phyloP scores from a whole-genome alignment of 371 early-diverging fungal genomes.

The Blakeslea trispora region DNA sequence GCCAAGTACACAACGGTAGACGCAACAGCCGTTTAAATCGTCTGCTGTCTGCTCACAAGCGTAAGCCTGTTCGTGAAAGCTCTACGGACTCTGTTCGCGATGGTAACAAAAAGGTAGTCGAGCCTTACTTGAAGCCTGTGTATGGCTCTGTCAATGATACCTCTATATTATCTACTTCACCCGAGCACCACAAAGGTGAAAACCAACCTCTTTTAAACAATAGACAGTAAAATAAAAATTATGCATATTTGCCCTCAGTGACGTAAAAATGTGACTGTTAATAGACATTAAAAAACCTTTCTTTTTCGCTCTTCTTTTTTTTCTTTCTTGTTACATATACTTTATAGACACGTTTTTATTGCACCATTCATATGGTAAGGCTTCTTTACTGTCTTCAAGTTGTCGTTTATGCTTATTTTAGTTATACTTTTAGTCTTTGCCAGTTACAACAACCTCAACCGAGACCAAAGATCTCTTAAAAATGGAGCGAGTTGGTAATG shows the following conservation, averaged over 20 bases:
- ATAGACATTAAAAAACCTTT: too few relatives aligned
- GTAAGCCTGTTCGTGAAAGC: constrained; percentile 18
- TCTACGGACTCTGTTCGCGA: constrained; percentile 12
- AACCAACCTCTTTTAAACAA: constrained; percentile 24
- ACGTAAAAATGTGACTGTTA: too few relatives aligned
- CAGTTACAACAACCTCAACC: constrained; percentile 41
- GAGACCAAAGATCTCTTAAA: constrained; percentile 63
- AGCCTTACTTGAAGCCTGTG: constrained; percentile 27
- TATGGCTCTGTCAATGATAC: constrained; percentile 25
- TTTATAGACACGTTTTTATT: too few relatives aligned
- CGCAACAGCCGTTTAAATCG: constrained; percentile 27
- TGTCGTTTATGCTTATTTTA: too few relatives aligned
- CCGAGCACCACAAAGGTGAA: constrained; percentile 13
- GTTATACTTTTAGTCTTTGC: constrained; percentile 37
- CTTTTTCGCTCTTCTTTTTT: too few relatives aligned
- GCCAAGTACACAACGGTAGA: constrained; percentile 27
- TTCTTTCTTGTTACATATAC: too few relatives aligned
- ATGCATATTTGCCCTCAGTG: neutral
- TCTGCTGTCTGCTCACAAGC: constrained; percentile 24
- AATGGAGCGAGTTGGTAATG: constrained; percentile 71
- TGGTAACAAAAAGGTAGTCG: constrained; percentile 21
- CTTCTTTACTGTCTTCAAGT: too few relatives aligned
- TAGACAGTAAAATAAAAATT: constrained; percentile 1
- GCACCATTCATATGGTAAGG: too few relatives aligned
- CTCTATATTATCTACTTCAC: constrained; percentile 16